Percentiles rank a stretch among this genome's conserved stretches.
These are phyloP conservation scores for Cystobasidium slooffiae DNA, from an alignment of 1,284 basidiomycete genomes.

Conservation along the genomic window DNA sequence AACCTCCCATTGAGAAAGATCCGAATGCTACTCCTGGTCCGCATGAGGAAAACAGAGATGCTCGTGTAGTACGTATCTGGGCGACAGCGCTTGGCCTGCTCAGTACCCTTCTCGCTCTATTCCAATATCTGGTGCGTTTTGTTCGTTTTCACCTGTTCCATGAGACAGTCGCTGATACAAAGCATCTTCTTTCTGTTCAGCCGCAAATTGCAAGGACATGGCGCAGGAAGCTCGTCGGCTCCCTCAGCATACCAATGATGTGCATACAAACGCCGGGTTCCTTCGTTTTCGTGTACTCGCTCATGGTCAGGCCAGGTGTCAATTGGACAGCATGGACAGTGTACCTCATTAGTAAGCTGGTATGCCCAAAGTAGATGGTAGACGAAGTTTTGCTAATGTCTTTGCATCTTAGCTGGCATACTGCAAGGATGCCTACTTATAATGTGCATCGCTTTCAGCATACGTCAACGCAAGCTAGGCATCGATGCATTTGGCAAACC, in stretches of 20 bases:
- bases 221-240: slow-evolving; percentile 35
- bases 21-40: slow-evolving; percentile 44
- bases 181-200: not conserved
- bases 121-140: slow-evolving; percentile 59
- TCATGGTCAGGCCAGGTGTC: slow-evolving; percentile 63
- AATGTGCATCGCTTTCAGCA: slow-evolving; percentile 57
- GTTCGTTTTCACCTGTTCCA: slow-evolving; percentile 70
- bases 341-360: slow-evolving; percentile 68
- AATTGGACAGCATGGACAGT: slow-evolving; percentile 58
- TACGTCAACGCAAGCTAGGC: slow-evolving; percentile 62
- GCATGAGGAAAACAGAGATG: slow-evolving; percentile 50
- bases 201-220: slow-evolving; percentile 32
- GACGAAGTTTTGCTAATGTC: slow-evolving; percentile 43
- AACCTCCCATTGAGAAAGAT: slow-evolving; percentile 37
- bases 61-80: slow-evolving; percentile 55
- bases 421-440: slow-evolving; percentile 81
- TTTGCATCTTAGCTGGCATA: slow-evolving; percentile 68
- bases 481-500: slow-evolving; percentile 87
- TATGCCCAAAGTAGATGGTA: slow-evolving; percentile 61
- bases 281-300: slow-evolving; percentile 81
- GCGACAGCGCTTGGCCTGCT: slow-evolving; percentile 58
- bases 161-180: slow-evolving; percentile 68
- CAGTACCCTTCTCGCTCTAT: slow-evolving; percentile 56
- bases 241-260: slow-evolving; percentile 89
- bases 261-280: slow-evolving; percentile 90